phyloP scores from a whole-genome alignment of 2,329 filamentous ascomycete genomes.

The Domatiomyces globalis region DNA sequence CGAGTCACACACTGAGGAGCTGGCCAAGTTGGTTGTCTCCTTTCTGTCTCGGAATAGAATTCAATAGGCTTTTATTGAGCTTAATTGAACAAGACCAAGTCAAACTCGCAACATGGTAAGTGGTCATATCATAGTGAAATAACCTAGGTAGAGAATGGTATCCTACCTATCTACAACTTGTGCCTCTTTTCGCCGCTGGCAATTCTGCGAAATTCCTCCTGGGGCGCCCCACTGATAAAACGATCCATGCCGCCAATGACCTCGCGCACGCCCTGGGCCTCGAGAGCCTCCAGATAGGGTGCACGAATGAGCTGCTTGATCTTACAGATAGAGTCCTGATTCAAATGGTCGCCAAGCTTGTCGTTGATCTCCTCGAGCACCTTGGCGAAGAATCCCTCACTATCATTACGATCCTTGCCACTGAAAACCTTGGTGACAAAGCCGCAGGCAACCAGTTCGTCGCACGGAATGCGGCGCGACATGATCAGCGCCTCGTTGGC shows the following conservation, averaged over 20 bases:
- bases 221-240: conserved; percentile 66
- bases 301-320: conserved; percentile 74
- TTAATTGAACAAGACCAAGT: no score
- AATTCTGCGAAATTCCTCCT: conserved; percentile 76
- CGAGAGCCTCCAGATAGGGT: conserved; percentile 57
- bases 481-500: conserved; percentile 90
- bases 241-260: conserved; percentile 73
- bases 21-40: conserved; percentile 24
- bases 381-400: conserved; percentile 52
- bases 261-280: conserved; percentile 66
- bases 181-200: conserved; percentile 84
- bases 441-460: conserved; percentile 60
- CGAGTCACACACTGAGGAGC: conserved; percentile 27
- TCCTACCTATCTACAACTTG: conserved; percentile 63
- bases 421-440: conserved; percentile 77
- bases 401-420: conserved; percentile 44
- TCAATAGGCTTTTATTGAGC: neutral
- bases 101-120: no score
- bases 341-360: conserved; percentile 62
- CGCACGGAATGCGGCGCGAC: conserved; percentile 59
- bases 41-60: conserved; percentile 21
- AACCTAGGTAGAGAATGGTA: no score
- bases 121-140: no score
- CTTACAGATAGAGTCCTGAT: conserved; percentile 59
- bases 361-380: conserved; percentile 74